phyloP scores from a whole-genome alignment of 169 alveolate species.

The Plasmodium chabaudi region DNA sequence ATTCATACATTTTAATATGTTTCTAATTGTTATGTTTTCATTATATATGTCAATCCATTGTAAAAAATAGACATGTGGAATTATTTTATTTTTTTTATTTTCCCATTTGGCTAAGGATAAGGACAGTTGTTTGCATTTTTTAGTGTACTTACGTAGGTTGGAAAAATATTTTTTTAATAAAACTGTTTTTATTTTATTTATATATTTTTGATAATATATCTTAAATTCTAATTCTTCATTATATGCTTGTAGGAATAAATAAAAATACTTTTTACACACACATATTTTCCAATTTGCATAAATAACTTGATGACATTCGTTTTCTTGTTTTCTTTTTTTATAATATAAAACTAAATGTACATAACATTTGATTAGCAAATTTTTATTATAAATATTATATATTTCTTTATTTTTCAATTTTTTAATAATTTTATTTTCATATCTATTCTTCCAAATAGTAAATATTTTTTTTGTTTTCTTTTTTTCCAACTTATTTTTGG shows the following conservation, averaged over 20 bases:
- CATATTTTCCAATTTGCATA: background rate
- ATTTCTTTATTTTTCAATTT: slow-evolving; percentile 45
- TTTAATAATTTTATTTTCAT: slow-evolving; percentile 8
- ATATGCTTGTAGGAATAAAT: slow-evolving; percentile 11
- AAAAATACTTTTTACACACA: slow-evolving; percentile 11
- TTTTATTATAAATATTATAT: slow-evolving; percentile 49
- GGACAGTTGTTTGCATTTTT: background rate
- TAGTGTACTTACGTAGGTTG: background rate
- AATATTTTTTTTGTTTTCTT: slow-evolving; percentile 30
- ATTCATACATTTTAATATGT: background rate
- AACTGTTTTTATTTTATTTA: slow-evolving; percentile 9
- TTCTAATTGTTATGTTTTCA: background rate
- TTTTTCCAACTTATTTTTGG: slow-evolving; percentile 10
- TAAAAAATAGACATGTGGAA: background rate
- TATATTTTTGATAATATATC: slow-evolving; percentile 11
- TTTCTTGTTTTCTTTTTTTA: slow-evolving; percentile 37
- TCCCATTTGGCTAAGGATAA: background rate
- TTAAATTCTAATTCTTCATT: slow-evolving; percentile 29
- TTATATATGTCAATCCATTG: slow-evolving; percentile 5
- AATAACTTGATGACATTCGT: background rate
- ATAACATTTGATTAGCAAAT: slow-evolving; percentile 43
- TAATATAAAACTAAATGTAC: slow-evolving; percentile 44
- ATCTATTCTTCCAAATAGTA: slow-evolving; percentile 30
- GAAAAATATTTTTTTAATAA: slow-evolving; percentile 21
- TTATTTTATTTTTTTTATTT: background rate